Conservation (phyloP, 768 basidiomycete genomes). For the Phaffia tasmanica region DNA sequence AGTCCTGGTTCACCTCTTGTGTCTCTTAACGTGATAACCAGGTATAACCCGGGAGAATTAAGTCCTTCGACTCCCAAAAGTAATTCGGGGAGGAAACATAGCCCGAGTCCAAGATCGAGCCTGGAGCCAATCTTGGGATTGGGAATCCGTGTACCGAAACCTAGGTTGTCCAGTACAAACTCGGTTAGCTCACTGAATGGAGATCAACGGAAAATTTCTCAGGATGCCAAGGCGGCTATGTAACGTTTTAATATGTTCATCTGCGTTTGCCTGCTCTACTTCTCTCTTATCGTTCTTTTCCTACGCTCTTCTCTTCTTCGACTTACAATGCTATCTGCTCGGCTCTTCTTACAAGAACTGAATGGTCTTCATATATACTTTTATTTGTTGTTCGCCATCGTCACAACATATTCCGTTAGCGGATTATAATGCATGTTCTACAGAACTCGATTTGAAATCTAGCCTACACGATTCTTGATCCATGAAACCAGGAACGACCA, state of each 20-base stretch:
- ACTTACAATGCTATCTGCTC: too few relatives aligned
- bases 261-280: too few relatives aligned
- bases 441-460: background rate
- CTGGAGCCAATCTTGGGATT: too few relatives aligned
- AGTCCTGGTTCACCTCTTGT: background rate
- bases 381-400: background rate
- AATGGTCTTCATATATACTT: background rate
- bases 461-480: background rate
- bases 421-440: background rate
- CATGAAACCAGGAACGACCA: background rate
- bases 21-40: background rate
- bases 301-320: too few relatives aligned
- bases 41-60: background rate
- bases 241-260: too few relatives aligned
- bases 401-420: background rate
- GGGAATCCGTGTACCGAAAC: too few relatives aligned
- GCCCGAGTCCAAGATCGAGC: too few relatives aligned
- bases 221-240: too few relatives aligned
- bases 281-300: too few relatives aligned
- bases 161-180: too few relatives aligned
- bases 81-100: background rate
- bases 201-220: too few relatives aligned
- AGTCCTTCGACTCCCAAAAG: background rate
- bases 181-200: too few relatives aligned
- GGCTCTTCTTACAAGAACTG: background rate